Percentiles rank a stretch among this genome's conserved stretches.
phyloP scores from a whole-genome alignment of 768 basidiomycete genomes.

The Floccularia luteovirens region DNA sequence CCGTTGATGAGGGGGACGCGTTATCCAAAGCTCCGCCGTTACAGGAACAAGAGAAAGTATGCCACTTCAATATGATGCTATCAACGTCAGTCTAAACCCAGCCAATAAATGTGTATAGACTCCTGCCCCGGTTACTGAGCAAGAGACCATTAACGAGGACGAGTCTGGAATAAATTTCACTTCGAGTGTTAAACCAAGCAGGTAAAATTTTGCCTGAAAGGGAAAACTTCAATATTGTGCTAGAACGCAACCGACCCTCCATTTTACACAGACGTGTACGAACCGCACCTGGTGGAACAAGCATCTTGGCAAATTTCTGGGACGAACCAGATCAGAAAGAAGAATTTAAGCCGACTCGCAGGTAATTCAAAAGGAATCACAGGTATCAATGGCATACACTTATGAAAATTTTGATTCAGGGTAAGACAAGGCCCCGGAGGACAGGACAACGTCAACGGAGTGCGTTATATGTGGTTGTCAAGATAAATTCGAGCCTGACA shows the following conservation, averaged over 20 bases:
- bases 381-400: not conserved
- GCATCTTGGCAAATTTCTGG: conserved; percentile 40
- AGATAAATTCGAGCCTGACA: not conserved
- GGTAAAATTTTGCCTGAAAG: conserved; percentile 36
- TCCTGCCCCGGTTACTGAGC: no score
- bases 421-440: conserved; percentile 68
- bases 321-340: conserved; percentile 30
- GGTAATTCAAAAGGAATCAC: conserved; percentile 23
- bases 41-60: conserved; percentile 9
- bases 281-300: conserved; percentile 35
- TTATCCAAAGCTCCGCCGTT: conserved; percentile 47
- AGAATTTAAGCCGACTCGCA: conserved; percentile 63
- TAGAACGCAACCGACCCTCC: not conserved
- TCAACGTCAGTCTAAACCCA: no score
- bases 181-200: conserved; percentile 38
- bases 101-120: no score
- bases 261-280: conserved; percentile 30
- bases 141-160: no score
- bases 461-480: conserved; percentile 12
- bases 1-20: conserved; percentile 45
- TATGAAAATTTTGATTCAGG: conserved; percentile 21
- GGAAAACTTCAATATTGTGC: conserved; percentile 4
- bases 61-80: not conserved
- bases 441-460: conserved; percentile 45
- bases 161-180: conserved; percentile 24